Conservation (phyloP, 208 protist species). For the Leishmania gerbilli region DNA sequence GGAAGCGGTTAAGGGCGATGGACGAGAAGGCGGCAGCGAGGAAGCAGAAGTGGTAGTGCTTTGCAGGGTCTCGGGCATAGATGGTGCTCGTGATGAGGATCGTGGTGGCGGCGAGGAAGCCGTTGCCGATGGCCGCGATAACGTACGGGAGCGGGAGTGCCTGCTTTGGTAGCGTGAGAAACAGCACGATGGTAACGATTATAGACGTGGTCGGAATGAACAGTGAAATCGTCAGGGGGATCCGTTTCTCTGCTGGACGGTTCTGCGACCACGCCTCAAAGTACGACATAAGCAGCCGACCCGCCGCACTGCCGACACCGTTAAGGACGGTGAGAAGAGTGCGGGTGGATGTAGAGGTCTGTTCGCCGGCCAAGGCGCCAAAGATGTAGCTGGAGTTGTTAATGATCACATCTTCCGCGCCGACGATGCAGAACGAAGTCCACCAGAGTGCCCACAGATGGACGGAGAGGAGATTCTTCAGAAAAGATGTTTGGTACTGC, state of each 20-base stretch:
- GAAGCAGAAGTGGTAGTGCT: conserved; percentile 62
- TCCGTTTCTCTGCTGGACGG: conserved; percentile 42
- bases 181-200: conserved; percentile 43
- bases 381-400: conserved; percentile 49
- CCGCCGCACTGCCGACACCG: conserved; percentile 43
- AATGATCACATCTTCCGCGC: conserved; percentile 42
- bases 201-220: conserved; percentile 44
- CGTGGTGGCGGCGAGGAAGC: conserved; percentile 42
- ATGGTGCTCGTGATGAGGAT: conserved; percentile 57
- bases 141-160: conserved; percentile 42
- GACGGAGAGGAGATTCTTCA: conserved; percentile 33
- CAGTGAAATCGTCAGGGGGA: conserved; percentile 47
- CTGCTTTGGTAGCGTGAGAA: conserved; percentile 29
- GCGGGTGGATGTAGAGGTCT: conserved; percentile 23
- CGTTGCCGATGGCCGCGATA: conserved; percentile 46
- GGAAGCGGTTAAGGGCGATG: conserved; percentile 51
- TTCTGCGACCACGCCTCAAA: conserved; percentile 51
- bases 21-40: conserved; percentile 31
- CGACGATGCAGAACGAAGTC: conserved; percentile 28
- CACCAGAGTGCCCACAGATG: conserved; percentile 36
- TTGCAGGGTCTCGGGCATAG: conserved; percentile 52
- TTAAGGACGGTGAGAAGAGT: conserved; percentile 53
- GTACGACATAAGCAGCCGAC: conserved; percentile 42
- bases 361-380: conserved; percentile 36
- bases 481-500: conserved; percentile 48